phyloP scores from a whole-genome alignment of 2,329 filamentous ascomycete genomes.

The Monosporascus cannonballus region DNA sequence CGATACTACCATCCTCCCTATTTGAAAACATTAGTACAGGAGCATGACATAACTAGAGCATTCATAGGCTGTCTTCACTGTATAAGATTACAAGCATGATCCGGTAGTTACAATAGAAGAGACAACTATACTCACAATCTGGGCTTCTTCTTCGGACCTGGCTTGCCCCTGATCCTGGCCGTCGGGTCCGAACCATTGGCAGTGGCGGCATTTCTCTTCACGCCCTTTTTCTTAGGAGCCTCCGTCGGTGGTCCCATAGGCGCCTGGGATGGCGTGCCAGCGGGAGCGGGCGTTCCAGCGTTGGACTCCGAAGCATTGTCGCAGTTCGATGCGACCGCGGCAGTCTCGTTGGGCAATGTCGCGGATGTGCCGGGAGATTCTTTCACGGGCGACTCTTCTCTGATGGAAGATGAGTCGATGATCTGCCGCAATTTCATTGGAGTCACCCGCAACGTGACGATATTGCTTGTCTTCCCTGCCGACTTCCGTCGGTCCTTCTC shows the following conservation, averaged over 20 bases:
- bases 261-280: constrained; percentile 48
- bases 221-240: constrained; percentile 68
- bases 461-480: constrained; percentile 24
- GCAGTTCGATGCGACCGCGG: constrained; percentile 38
- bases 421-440: constrained; percentile 45
- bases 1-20: constrained; percentile 59
- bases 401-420: constrained; percentile 35
- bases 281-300: constrained; percentile 51
- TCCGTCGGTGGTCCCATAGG: constrained; percentile 56
- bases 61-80: not conserved
- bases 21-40: constrained; percentile 22
- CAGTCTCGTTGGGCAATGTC: constrained; percentile 27
- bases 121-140: constrained; percentile 64
- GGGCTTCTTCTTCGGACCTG: constrained; percentile 94
- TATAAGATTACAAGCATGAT: too few relatives aligned
- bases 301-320: constrained; percentile 56
- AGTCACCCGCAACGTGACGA: constrained; percentile 49
- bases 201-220: constrained; percentile 61
- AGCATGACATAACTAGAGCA: constrained; percentile 6
- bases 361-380: constrained; percentile 41
- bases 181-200: constrained; percentile 51
- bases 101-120: not conserved
- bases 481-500: constrained; percentile 42
- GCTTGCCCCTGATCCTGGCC: constrained; percentile 75
- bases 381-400: constrained; percentile 39